Evolutionary conservation across 352 stramenopile species (phyloP).

Genomic region (Pythium monospermum): DNA sequence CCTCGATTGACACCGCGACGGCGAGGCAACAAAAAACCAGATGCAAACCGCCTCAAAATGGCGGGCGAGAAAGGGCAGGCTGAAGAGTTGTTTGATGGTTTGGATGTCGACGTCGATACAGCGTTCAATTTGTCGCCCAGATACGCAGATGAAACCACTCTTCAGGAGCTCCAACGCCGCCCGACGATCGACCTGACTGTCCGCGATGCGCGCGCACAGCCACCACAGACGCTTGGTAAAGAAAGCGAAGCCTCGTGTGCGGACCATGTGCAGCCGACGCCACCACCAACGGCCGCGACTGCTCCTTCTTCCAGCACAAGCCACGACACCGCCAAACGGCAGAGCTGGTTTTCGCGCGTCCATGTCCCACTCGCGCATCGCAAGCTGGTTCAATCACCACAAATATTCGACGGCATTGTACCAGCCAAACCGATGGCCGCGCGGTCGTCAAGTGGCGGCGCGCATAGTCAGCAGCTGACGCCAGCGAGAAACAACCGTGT

Average conservation of each 20-base stretch:
- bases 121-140: slow-evolving; percentile 28
- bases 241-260: slow-evolving; percentile 11
- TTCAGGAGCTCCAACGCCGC: slow-evolving; percentile 30
- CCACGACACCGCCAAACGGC: slow-evolving; percentile 1
- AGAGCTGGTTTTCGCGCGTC: slow-evolving; percentile 59
- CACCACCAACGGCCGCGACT: too few species aligned
- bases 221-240: slow-evolving; percentile 27
- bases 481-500: too few species aligned
- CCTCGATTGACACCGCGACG: not conserved
- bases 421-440: slow-evolving; percentile 31
- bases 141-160: slow-evolving; percentile 26
- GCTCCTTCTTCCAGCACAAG: not conserved
- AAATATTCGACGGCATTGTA: slow-evolving; percentile 37
- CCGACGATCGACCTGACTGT: slow-evolving; percentile 41
- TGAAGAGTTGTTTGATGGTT: not conserved
- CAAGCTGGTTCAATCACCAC: slow-evolving; percentile 49
- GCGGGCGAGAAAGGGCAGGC: not conserved
- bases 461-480: not conserved
- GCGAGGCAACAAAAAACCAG: not conserved
- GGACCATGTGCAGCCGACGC: not conserved
- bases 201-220: too few species aligned
- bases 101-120: not conserved
- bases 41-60: not conserved
- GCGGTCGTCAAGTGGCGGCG: not conserved
- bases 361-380: slow-evolving; percentile 57